A percentile compares a stretch with the other conserved stretches of the same genome.
These are phyloP conservation scores for Quercus bicolor DNA, from an alignment of 306 rosid species.

Conservation along the genomic window DNA sequence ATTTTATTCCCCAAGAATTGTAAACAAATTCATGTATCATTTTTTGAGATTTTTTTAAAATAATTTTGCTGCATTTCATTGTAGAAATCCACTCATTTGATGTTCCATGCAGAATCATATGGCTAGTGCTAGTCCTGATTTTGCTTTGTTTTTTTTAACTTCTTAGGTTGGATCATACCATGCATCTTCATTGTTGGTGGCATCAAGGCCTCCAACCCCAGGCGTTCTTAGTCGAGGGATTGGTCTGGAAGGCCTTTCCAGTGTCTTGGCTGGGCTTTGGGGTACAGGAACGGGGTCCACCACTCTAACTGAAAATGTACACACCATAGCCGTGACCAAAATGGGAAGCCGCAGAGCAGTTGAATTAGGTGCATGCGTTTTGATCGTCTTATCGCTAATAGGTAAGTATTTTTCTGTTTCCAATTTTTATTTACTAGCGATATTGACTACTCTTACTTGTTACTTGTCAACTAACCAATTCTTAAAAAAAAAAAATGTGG, in stretches of 20 bases:
- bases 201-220: constrained; percentile 94
- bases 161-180: constrained; percentile 93
- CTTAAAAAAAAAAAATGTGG: too few species aligned
- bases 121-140: constrained; percentile 20
- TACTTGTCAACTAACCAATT: too few species aligned
- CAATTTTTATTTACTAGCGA: background rate
- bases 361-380: constrained; percentile 80
- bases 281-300: constrained; percentile 96
- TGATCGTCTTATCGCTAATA: constrained; percentile 82
- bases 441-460: too few species aligned
- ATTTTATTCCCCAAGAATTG: background rate
- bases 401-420: constrained; percentile 53
- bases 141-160: constrained; percentile 34
- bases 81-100: background rate
- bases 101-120: constrained; percentile 10
- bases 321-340: constrained; percentile 96
- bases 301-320: constrained; percentile 91
- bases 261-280: constrained; percentile 97
- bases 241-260: constrained; percentile 89
- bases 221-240: constrained; percentile 96
- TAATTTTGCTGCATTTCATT: background rate
- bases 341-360: constrained; percentile 99
- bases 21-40: background rate
- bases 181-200: constrained; percentile 92
- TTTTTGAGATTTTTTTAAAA: background rate